These are phyloP conservation scores for Parmelia sp. DNA, from an alignment of 495 filamentous ascomycete genomes.

Conservation along the genomic window DNA sequence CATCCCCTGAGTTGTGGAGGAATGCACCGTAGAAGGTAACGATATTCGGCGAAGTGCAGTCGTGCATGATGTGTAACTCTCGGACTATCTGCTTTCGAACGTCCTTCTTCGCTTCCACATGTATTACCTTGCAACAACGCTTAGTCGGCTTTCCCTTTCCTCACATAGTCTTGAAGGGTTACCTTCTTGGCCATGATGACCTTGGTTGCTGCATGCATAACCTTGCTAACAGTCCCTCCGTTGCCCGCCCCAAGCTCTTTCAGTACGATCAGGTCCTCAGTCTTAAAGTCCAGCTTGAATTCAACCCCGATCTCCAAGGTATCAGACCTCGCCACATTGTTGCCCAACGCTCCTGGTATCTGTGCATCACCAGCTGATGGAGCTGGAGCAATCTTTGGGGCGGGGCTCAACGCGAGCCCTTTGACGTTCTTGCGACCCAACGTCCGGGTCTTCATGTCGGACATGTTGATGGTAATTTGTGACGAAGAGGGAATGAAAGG, in stretches of 20 bases:
- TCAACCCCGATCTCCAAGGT: constrained; percentile 95
- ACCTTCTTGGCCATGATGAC: constrained; percentile 98
- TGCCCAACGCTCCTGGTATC: constrained; percentile 53
- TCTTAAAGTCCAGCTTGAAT: constrained; percentile 85
- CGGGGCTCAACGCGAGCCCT: constrained; percentile 74
- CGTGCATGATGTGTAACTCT: constrained; percentile 95
- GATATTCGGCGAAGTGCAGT: constrained; percentile 93
- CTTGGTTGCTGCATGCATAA: constrained; percentile 88
- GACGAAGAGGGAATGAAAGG: not conserved
- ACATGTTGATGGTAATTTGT: constrained; percentile 44
- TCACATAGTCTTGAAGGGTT: not conserved
- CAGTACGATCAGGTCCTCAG: constrained; percentile 84
- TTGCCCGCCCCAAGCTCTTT: constrained; percentile 95
- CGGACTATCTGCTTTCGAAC: constrained; percentile 92
- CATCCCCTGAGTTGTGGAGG: constrained; percentile 89
- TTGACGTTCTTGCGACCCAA: constrained; percentile 98
- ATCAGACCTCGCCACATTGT: constrained; percentile 58
- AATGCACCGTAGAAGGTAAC: constrained; percentile 97
- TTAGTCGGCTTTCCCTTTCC: not conserved
- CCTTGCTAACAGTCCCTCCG: constrained; percentile 96
- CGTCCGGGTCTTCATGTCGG: constrained; percentile 84
- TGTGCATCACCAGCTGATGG: constrained; percentile 55
- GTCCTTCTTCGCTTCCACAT: constrained; percentile 94
- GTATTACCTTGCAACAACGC: constrained; percentile 65
- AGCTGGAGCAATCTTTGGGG: constrained; percentile 52